Evolutionary conservation across 2,329 filamentous ascomycete species (phyloP).

Genomic region (Teratosphaeria viscida): DNA sequence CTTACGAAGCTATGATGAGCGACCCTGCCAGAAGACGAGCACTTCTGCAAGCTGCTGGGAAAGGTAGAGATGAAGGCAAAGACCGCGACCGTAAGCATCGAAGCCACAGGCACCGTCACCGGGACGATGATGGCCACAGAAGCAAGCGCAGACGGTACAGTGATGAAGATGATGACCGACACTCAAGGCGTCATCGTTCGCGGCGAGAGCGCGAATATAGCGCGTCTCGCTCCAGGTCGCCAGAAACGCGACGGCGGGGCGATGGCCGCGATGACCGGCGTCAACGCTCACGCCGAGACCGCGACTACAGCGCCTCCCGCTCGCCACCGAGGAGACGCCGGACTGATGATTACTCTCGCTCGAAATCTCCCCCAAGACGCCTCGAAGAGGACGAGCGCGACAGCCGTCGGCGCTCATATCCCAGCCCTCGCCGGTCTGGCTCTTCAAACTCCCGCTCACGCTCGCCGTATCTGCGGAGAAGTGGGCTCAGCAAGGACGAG

Average conservation of each 20-base stretch:
- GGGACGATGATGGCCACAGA: slow-evolving; percentile 20
- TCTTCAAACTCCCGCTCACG: slow-evolving; percentile 26
- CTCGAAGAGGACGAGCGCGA: slow-evolving; percentile 23
- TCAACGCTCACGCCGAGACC: slow-evolving; percentile 15
- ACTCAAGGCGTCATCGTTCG: slow-evolving; percentile 21
- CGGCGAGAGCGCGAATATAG: slow-evolving; percentile 14
- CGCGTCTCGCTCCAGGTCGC: slow-evolving; percentile 12
- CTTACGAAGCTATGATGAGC: slow-evolving; percentile 57
- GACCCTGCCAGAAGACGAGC: slow-evolving; percentile 59
- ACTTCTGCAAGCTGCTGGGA: slow-evolving; percentile 44
- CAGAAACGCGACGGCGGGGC: slow-evolving; percentile 2
- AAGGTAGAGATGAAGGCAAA: slow-evolving; percentile 18
- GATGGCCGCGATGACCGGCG: slow-evolving; percentile 11
- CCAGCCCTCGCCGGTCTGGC: slow-evolving; percentile 25
- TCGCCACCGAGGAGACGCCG: not conserved
- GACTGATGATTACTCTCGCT: not conserved
- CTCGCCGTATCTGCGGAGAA: slow-evolving; percentile 14
- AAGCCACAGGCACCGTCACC: slow-evolving; percentile 14
- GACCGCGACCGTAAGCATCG: slow-evolving; percentile 21
- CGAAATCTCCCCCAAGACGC: slow-evolving; percentile 28
- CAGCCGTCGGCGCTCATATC: slow-evolving; percentile 23
- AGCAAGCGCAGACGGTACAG: slow-evolving; percentile 24
- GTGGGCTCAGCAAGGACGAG: slow-evolving; percentile 11
- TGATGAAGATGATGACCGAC: slow-evolving; percentile 24
- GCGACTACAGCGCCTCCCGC: slow-evolving; percentile 12